These are phyloP conservation scores for Acanthamoeba royreba DNA, from an alignment of 208 protist species.

Conservation along the genomic window DNA sequence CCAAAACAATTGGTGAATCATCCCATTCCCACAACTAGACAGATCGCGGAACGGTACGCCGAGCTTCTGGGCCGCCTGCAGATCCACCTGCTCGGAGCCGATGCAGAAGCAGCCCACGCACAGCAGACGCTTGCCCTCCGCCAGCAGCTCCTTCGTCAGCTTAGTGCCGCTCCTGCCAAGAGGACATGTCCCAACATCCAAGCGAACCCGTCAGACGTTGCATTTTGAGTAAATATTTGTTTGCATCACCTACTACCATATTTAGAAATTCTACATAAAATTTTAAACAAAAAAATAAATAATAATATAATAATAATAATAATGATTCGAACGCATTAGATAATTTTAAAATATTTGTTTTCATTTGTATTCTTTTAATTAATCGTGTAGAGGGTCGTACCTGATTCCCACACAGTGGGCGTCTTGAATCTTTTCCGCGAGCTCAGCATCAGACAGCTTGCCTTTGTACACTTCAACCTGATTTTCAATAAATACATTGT, in stretches of 20 bases:
- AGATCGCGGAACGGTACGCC: too few species aligned
- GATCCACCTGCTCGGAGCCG: slow-evolving; percentile 91
- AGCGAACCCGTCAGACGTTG: too few species aligned
- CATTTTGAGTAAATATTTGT: too few species aligned
- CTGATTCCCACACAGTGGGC: slow-evolving; percentile 87
- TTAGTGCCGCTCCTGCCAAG: slow-evolving; percentile 90
- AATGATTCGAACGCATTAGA: not conserved
- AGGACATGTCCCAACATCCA: too few species aligned
- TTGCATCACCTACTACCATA: too few species aligned
- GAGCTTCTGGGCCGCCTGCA: slow-evolving; percentile 78
- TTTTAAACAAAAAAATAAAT: not conserved
- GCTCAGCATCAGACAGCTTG: slow-evolving; percentile 77
- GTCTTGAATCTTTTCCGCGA: slow-evolving; percentile 84
- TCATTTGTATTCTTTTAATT: too few species aligned
- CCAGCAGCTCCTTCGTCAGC: slow-evolving; percentile 81
- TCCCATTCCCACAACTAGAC: too few species aligned
- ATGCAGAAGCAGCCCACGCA: slow-evolving; percentile 94
- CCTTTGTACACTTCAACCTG: slow-evolving; percentile 80
- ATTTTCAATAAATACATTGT: not conserved
- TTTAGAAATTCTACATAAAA: not conserved
- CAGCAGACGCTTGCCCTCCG: slow-evolving; percentile 82
- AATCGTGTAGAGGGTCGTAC: not conserved
- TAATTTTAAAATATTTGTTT: too few species aligned
- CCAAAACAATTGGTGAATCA: too few species aligned
- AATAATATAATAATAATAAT: not conserved